These are phyloP conservation scores for Ogataea saltuana DNA, from an alignment of 805 yeast genomes.

Conservation along the genomic window DNA sequence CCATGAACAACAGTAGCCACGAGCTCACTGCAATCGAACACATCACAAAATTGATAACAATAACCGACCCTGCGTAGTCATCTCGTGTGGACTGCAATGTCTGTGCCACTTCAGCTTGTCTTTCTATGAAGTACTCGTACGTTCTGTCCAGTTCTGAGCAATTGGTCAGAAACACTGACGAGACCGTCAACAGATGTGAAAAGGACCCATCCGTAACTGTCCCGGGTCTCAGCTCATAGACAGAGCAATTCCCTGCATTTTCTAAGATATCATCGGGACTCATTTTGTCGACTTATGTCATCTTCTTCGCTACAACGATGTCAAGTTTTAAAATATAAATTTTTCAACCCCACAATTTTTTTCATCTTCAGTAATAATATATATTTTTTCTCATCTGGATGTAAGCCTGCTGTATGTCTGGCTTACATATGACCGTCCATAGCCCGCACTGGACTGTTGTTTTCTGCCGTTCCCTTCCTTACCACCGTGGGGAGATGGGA, in stretches of 20 bases:
- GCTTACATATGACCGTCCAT: conserved; percentile 15
- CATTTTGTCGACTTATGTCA: not conserved
- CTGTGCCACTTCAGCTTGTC: not conserved
- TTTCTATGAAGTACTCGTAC: not conserved
- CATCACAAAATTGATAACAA: conserved; percentile 50
- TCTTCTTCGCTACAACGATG: no score
- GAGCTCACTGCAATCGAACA: conserved; percentile 58
- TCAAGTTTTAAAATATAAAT: not conserved
- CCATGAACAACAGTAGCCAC: conserved; percentile 68
- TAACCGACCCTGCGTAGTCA: conserved; percentile 39
- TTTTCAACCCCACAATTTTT: not conserved
- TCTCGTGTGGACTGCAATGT: conserved; percentile 30
- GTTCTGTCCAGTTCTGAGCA: conserved; percentile 28
- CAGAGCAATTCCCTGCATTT: conserved; percentile 8
- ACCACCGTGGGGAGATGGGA: conserved; percentile 2
- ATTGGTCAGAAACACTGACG: conserved; percentile 44
- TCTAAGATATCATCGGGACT: not conserved
- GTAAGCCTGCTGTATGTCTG: conserved; percentile 11
- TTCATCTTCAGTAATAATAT: not conserved
- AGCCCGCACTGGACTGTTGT: not conserved
- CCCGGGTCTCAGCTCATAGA: conserved; percentile 15
- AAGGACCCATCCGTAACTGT: not conserved
- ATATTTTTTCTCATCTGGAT: not conserved
- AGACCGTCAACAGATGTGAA: conserved; percentile 39
- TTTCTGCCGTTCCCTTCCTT: not conserved